Evolutionary conservation across 129 eudicot species (phyloP).

Genomic region (carrot (Daucus carota)): DNA sequence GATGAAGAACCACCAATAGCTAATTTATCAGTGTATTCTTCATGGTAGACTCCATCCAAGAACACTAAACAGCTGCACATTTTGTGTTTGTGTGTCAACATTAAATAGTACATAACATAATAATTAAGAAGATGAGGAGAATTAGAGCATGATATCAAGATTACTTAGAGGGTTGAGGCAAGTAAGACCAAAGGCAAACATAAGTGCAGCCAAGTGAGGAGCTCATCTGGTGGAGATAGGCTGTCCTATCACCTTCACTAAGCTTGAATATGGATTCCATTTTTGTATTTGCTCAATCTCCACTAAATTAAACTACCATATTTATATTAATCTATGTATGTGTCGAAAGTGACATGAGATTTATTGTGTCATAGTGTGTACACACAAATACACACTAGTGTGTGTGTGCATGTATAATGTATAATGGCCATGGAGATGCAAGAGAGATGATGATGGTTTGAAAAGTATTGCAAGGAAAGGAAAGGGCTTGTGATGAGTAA

Average conservation of each 20-base stretch:
- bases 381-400: not conserved
- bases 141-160: not conserved
- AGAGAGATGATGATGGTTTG: not conserved
- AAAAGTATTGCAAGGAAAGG: conserved; percentile 1
- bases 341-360: not conserved
- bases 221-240: conserved; percentile 41
- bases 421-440: no score
- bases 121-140: not conserved
- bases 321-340: no score
- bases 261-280: conserved; percentile 79
- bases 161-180: conserved; percentile 55
- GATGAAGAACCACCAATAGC: conserved; percentile 50
- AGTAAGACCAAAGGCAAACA: conserved; percentile 78
- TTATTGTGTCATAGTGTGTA: not conserved
- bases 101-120: not conserved
- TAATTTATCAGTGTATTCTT: conserved; percentile 23
- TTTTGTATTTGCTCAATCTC: not conserved
- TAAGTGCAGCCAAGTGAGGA: conserved; percentile 48
- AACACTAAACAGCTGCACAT: conserved; percentile 45
- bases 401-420: not conserved
- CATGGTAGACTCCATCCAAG: conserved; percentile 55
- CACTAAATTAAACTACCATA: no score
- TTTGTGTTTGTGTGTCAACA: no score
- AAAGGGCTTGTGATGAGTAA: not conserved
- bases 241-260: conserved; percentile 37